phyloP scores from a whole-genome alignment of 2,329 filamentous ascomycete genomes.

The Beauveria varroae region DNA sequence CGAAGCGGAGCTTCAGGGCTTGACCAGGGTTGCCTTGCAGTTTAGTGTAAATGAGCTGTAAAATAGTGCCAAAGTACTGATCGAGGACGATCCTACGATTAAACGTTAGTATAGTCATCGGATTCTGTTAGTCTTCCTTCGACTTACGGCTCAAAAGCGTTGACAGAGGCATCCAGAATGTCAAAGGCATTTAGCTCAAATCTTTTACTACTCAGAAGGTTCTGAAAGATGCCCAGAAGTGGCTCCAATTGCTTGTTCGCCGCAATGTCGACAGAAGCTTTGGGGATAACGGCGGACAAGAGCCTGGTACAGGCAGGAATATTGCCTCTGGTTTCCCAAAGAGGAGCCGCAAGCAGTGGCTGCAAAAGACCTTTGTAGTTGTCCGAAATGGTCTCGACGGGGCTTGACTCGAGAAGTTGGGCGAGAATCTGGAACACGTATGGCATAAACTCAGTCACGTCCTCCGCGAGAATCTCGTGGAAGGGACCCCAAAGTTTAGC shows the following conservation, averaged over 20 bases:
- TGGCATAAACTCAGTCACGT: conserved; percentile 89
- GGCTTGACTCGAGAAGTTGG: conserved; percentile 80
- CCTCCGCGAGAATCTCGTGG: conserved; percentile 68
- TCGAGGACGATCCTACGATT: conserved; percentile 53
- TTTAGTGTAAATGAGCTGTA: conserved; percentile 75
- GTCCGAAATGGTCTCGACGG: conserved; percentile 66
- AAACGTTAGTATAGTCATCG: conserved; percentile 18
- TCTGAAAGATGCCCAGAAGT: conserved; percentile 93
- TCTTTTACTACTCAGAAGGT: conserved; percentile 70
- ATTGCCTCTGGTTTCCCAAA: conserved; percentile 92
- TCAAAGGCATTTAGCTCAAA: conserved; percentile 87
- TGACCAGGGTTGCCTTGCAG: conserved; percentile 64
- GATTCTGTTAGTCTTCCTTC: neutral
- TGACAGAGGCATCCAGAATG: conserved; percentile 73
- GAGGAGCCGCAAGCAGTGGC: conserved; percentile 68
- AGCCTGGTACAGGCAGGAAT: conserved; percentile 85
- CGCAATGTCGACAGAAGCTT: conserved; percentile 64
- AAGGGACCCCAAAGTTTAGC: conserved; percentile 77
- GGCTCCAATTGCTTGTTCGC: conserved; percentile 76
- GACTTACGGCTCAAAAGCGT: conserved; percentile 63
- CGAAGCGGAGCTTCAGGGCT: conserved; percentile 77
- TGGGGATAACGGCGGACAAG: conserved; percentile 74
- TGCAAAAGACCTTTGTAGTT: conserved; percentile 74
- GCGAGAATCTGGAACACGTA: conserved; percentile 96
- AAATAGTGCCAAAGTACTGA: conserved; percentile 69